A percentile compares a stretch with the other conserved stretches of the same genome.
phyloP scores from a whole-genome alignment of 257 asterid genomes.

The Nicotiana obtusifolia region DNA sequence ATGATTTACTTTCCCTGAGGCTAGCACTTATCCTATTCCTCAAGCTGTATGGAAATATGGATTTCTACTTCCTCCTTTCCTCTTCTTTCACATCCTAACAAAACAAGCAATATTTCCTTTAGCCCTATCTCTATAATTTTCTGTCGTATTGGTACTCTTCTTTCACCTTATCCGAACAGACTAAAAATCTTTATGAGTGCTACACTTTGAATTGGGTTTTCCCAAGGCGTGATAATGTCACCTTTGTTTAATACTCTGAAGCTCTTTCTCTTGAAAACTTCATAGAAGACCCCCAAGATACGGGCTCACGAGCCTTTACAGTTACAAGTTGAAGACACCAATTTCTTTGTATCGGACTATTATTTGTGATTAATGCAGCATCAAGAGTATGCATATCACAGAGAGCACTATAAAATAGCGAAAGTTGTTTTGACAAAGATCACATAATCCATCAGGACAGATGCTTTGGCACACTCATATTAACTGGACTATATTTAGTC shows the following conservation, averaged over 20 bases:
- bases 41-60: background rate
- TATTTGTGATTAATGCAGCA: background rate
- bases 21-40: background rate
- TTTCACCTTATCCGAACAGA: background rate
- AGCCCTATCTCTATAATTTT: background rate
- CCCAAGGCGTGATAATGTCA: background rate
- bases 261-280: background rate
- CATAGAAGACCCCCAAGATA: background rate
- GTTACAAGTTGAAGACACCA: background rate
- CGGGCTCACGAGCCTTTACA: background rate
- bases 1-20: background rate
- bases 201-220: background rate
- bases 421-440: background rate
- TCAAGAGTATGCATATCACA: background rate
- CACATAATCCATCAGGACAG: background rate
- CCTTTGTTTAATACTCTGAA: background rate
- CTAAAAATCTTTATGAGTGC: background rate
- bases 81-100: background rate
- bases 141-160: background rate
- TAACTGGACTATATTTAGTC: background rate
- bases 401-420: background rate
- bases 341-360: background rate
- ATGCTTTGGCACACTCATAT: background rate
- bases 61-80: background rate
- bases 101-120: background rate